Evolutionary conservation across 2,329 filamentous ascomycete genomes (phyloP).

Genomic region (Aspergillus neoniger): DNA sequence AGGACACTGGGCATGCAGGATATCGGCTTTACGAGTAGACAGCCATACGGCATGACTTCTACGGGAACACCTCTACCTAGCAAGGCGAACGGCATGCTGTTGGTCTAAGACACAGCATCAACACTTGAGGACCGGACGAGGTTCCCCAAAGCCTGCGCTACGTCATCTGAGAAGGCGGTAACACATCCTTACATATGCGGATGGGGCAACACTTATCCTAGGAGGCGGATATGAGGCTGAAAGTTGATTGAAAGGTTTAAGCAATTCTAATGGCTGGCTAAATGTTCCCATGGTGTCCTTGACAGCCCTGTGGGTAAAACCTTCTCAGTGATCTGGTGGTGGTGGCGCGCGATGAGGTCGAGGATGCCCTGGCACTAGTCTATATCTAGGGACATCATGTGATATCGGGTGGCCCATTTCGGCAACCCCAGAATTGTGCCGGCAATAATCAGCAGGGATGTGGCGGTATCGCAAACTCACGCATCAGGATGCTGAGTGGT

Average conservation of each 20-base stretch:
- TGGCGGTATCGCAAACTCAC: constrained; percentile 1
- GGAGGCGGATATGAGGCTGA: not conserved
- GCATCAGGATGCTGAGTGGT: too few species aligned
- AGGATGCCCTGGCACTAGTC: constrained; percentile 9
- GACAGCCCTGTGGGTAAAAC: not conserved
- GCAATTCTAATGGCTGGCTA: not conserved
- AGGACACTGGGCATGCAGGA: too few species aligned
- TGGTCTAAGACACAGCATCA: not conserved
- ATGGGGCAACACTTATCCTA: not conserved
- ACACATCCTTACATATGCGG: not conserved
- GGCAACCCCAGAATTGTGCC: constrained; percentile 3
- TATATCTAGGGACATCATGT: constrained; percentile 2
- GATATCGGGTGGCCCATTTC: not conserved
- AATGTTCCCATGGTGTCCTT: not conserved
- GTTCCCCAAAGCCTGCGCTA: not conserved
- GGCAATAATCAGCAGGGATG: constrained; percentile 1
- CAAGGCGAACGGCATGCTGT: not conserved
- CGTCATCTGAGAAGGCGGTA: not conserved
- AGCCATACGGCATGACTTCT: not conserved
- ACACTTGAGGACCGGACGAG: not conserved
- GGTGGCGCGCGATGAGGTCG: constrained; percentile 1
- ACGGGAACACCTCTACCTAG: not conserved
- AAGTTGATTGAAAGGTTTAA: not conserved
- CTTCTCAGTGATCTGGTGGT: not conserved
- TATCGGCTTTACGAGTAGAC: not conserved